These are phyloP conservation scores for Trichoderma endophyticum DNA, from an alignment of 2,329 filamentous ascomycete genomes.

Conservation along the genomic window DNA sequence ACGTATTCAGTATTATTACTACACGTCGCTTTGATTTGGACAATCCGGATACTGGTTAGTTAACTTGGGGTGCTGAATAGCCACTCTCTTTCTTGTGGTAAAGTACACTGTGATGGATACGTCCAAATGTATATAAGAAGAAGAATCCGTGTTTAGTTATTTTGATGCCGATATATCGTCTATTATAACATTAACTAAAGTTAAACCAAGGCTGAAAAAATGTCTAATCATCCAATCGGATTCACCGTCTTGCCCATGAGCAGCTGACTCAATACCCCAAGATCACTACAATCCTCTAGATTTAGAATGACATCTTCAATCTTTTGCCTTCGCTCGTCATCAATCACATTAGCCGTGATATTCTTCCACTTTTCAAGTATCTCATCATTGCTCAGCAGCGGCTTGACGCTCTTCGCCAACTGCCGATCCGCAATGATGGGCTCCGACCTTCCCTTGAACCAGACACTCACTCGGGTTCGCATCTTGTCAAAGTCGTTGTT, in stretches of 20 bases:
- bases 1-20: not conserved
- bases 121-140: not conserved
- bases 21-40: not conserved
- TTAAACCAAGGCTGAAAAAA: not conserved
- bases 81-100: not conserved
- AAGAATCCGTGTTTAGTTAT: not conserved
- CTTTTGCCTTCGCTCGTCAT: slow-evolving; percentile 26
- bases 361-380: slow-evolving; percentile 35
- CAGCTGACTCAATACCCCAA: slow-evolving; percentile 3
- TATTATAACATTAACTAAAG: not conserved
- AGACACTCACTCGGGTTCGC: slow-evolving; percentile 15
- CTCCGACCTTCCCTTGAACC: slow-evolving; percentile 21
- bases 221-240: not conserved
- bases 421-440: not conserved
- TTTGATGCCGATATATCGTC: not conserved
- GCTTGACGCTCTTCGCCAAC: slow-evolving; percentile 32
- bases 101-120: not conserved
- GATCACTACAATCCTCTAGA: slow-evolving; percentile 25
- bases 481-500: slow-evolving; percentile 25
- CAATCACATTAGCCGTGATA: slow-evolving; percentile 31
- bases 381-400: slow-evolving; percentile 35
- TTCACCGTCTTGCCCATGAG: not conserved
- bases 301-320: slow-evolving; percentile 33
- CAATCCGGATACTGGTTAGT: not conserved
- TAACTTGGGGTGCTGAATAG: not conserved